Conservation (phyloP, 1,284 basidiomycete species). For the Boletus sp. region DNA sequence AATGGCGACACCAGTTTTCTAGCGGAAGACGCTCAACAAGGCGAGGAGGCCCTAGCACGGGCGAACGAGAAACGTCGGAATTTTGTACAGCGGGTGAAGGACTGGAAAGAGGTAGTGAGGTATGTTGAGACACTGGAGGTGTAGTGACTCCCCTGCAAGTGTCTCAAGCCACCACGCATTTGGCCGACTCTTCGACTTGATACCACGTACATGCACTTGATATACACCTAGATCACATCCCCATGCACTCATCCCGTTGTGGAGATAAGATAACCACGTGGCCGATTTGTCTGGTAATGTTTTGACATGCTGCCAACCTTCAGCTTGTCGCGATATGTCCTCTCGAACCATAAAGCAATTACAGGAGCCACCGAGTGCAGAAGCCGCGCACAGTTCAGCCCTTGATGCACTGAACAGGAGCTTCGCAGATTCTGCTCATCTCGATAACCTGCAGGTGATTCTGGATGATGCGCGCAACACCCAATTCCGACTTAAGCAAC, state of each 20-base stretch:
- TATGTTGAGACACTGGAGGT: constrained; percentile 21
- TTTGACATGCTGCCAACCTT: neutral
- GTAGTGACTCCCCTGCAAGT: neutral
- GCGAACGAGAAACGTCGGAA: constrained; percentile 35
- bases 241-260: too few relatives aligned
- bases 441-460: constrained; percentile 42
- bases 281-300: neutral
- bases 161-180: too few relatives aligned
- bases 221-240: too few relatives aligned
- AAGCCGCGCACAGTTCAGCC: constrained; percentile 40
- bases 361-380: constrained; percentile 43
- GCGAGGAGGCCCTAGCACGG: constrained; percentile 18
- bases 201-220: neutral
- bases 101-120: constrained; percentile 53
- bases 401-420: constrained; percentile 44
- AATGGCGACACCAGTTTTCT: constrained; percentile 53
- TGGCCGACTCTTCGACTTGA: neutral
- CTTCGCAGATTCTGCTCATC: constrained; percentile 45
- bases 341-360: constrained; percentile 47
- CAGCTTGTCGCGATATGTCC: constrained; percentile 38
- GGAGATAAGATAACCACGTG: constrained; percentile 23
- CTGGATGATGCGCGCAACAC: constrained; percentile 36
- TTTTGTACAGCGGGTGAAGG: constrained; percentile 46
- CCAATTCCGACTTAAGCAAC: constrained; percentile 38
- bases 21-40: constrained; percentile 42